Base-by-base conservation (phyloP, 163 green algal species). In the Scenedesmus sp. region DNA sequence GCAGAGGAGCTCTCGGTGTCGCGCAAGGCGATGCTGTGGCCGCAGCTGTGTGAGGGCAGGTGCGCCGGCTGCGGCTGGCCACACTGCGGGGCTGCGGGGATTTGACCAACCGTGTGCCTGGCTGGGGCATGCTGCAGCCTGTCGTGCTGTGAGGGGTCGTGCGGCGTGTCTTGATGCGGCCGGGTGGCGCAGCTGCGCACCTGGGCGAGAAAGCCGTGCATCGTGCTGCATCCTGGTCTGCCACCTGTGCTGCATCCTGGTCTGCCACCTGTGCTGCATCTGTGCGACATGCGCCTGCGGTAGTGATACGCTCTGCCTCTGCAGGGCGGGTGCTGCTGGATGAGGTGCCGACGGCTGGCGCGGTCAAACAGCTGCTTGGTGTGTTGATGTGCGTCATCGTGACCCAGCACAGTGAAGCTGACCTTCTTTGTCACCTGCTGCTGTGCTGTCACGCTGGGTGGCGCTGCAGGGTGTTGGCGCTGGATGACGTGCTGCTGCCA, bases 391-490 rank as follows among this genome's bases (percentile, higher is more conserved):
- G 61, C 61, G 26, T 18, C 24, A 81, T 2, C 20, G 59, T 7
- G 18, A 72, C 24, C 3, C 26, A 40, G 65, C 65, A 40, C 65
- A n/a, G 65, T 30, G 4, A 37, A 40, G 65, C 30, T 9, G 30
- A 2, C 2, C 40, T 72, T 26, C 16, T 40, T 76, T 18, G 26
- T 1, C 65, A 76, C 22, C 16, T 76, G 15, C 3, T 18, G 7
- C 30, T 76, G 65, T 10, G 30, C 65, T 76, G 65, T 40, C 22
- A 37, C 40, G 65, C 18, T 18, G 30, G 16, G 65, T 40, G 65
- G 13, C 30, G 30, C 35, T 59, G 83, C 83, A 88, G 83, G 83
- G 83, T 88, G n/a, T 40, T 81, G 56, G 0, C 81, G n/a, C 83
- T 88, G 26, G 83, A 88, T 40, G 83, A 88, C 12, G 40, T 81